A percentile compares a stretch with the other conserved stretches of the same genome.
These are phyloP conservation scores for Penicillium psychrofluorescens DNA, from an alignment of 495 filamentous ascomycete species.

Conservation along the genomic window DNA sequence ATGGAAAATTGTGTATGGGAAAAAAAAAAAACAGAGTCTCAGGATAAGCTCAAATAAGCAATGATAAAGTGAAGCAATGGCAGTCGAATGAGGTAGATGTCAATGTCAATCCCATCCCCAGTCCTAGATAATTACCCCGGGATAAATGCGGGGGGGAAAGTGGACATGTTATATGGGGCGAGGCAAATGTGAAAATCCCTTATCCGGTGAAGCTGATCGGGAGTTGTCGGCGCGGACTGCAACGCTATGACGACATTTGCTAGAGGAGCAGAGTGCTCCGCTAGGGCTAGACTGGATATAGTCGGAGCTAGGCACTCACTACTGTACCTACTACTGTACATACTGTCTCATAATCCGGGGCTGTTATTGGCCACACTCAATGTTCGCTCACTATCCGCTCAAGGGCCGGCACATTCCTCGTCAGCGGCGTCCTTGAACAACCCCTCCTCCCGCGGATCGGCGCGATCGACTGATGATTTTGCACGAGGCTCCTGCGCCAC, in stretches of 20 bases:
- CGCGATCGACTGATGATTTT: slow-evolving; percentile 1
- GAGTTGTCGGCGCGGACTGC: neutral
- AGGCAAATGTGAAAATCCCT: neutral
- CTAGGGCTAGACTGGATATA: neutral
- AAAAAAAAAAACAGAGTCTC: neutral
- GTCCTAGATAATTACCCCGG: too few relatives aligned
- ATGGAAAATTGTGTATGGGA: too few relatives aligned
- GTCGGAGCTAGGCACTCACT: too few relatives aligned
- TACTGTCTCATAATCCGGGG: neutral
- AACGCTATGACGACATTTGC: neutral
- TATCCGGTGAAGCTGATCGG: neutral
- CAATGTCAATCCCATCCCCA: too few relatives aligned
- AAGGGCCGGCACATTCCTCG: slow-evolving; percentile 2
- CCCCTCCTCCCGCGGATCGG: neutral
- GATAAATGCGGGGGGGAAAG: too few relatives aligned
- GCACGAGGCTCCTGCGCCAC: slow-evolving; percentile 34
- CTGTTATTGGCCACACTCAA: neutral
- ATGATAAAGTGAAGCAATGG: neutral
- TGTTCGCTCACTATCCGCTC: neutral
- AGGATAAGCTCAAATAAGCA: neutral
- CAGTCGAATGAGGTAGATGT: neutral
- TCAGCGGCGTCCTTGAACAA: slow-evolving; percentile 3
- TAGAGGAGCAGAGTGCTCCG: slow-evolving; percentile 1
- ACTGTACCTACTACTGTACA: neutral
- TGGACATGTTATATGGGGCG: too few relatives aligned